Evolutionary conservation across 2,329 filamentous ascomycete genomes (phyloP).

Genomic region (Teratosphaeria zuluensis): DNA sequence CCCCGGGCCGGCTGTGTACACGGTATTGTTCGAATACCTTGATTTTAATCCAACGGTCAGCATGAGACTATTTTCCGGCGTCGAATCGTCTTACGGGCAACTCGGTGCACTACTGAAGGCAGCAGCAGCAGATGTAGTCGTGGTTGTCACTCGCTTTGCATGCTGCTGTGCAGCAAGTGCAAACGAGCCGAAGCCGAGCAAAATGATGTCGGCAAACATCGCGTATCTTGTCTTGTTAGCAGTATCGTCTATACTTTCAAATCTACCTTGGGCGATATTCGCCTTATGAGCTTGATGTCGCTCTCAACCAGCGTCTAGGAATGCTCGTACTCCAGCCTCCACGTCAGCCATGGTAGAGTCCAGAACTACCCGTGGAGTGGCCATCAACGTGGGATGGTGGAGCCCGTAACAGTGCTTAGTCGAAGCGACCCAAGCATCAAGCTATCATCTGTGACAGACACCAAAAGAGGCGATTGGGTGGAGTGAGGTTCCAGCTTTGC

Average conservation of each 20-base stretch:
- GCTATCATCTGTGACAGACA: no score
- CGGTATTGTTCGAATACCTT: background rate
- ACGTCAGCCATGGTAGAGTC: background rate
- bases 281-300: background rate
- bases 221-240: background rate
- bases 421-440: background rate
- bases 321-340: background rate
- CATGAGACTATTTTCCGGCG: no score
- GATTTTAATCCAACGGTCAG: no score
- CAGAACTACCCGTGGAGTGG: background rate
- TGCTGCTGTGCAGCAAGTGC: background rate
- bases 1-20: background rate
- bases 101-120: background rate
- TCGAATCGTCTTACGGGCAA: background rate
- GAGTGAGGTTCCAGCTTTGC: background rate
- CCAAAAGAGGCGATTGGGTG: background rate
- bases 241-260: background rate
- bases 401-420: background rate
- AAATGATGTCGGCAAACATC: background rate
- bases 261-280: background rate
- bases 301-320: background rate
- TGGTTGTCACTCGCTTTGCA: background rate
- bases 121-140: background rate
- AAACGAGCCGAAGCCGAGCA: background rate
- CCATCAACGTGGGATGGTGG: background rate